Evolutionary conservation across 176 grass and related monocot genomes (phyloP), one percentile per base, ranked within the genome.

Genomic region (Eragrostis nindensis): DNA sequence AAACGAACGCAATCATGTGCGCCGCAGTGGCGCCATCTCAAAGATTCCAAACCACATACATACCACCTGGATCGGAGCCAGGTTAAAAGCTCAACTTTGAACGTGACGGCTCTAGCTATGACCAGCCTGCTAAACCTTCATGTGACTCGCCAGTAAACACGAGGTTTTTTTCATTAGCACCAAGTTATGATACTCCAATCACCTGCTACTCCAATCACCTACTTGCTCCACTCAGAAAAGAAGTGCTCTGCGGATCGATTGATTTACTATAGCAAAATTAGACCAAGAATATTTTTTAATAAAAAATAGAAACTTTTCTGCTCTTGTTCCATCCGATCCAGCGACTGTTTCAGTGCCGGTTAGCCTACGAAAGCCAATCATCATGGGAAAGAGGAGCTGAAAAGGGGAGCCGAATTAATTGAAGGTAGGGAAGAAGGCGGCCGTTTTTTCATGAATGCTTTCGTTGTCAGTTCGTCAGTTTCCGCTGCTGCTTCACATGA

Each of bases 381-480:
- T 27, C n/a, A 61, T 5, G 3, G 57, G 57, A 21, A 61, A 61
- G 26, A 6, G 32, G 22, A 60, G 56, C 56, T 13, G 22, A 25
- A 60, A 60, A 60, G 22, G 22, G 3, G 5, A 13, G 22, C 3
- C 22, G 13, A 26, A 26, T 60, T 60, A 60, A 60, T 60, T 26
- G 22, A 10, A 1, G 6, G 42, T 1, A 10, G 42, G 6, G 9
- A 44, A 7, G 42, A 7, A 44, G 6, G 42, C 42, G 42, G 46
- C 46, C 11, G 46, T 47, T 60, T 11, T 36, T 36, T 13, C 56
- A 60, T 11, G 10, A 26, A 60, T 2, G 56, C 22, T 61, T 27
- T 26, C 22, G 57, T 61, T 26, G 57, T 61, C 57, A 61, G 57
- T 27, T 61, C 57, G 57, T 61, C 57, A 27, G 57, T 61, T 61